Base-by-base conservation (phyloP, 805 yeast species). In the Wilhelminamyces savonicus region DNA sequence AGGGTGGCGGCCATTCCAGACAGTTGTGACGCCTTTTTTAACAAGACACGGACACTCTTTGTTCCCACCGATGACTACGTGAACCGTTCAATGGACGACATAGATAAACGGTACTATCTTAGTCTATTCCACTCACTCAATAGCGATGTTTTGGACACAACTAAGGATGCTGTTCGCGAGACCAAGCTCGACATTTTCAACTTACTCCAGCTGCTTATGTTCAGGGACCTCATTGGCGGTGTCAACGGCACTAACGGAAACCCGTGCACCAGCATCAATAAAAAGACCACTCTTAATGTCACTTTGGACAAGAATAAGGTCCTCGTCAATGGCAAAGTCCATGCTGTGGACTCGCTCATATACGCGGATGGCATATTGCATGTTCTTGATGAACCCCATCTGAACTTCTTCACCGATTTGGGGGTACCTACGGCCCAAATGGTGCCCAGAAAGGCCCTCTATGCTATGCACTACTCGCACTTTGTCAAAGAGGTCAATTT, bases 401-500 rank as follows among this genome's bases (percentile, higher is more conserved):
- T 23, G 14, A 29, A 32, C 13, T 56, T 55, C 33, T 54, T 54
- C 17, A 20, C 29, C 3, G 42, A 30, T 3, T 31, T 59, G 28
- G 41, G 41, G 5, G 34, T 56, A 5, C 37, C 48, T 3, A 26
- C 43, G 7, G 55, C 44, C 4, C 43, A 42, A 1, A 44, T 64
- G 44, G 48, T 45, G 3, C 64, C 69, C 2, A 35, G 62, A 13
- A 62, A 56, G 32, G 52, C 61, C 5, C 47, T 65, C 18, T 55
- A 40, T 38, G 67, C 68, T 1, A 40, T 60, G 35, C 65, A 76
- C 35, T 76, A 75, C 29, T 62, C 78, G 3, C 63, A 63, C 16
- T 76, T 84, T 49, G 88, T 83, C 5, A 67, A 71, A n/a, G 94
- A 85, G 43, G 41, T 85, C 11, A 62, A 73, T 25, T 71, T 83